phyloP scores from a whole-genome alignment of 345 rosid genomes.

The Cardamine chenopodiifolia region DNA sequence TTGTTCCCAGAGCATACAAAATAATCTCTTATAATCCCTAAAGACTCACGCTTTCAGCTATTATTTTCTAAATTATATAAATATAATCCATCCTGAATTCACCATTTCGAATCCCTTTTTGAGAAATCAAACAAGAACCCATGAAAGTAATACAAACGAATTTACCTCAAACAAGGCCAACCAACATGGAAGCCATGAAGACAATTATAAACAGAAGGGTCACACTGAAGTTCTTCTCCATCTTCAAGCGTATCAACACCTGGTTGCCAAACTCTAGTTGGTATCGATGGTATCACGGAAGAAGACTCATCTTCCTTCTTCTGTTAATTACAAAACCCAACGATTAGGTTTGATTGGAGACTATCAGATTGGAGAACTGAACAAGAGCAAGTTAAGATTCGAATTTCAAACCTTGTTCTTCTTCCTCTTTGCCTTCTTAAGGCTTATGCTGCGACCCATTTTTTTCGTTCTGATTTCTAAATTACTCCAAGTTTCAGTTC shows the following conservation, averaged over 20 bases:
- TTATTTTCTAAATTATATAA: not conserved
- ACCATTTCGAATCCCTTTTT: not conserved
- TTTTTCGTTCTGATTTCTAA: not conserved
- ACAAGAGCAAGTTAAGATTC: not conserved
- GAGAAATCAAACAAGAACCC: not conserved
- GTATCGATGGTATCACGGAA: constrained; percentile 56
- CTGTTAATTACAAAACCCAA: constrained; percentile 18
- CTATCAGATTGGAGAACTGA: not conserved
- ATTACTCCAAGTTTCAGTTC: not conserved
- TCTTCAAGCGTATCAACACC: constrained; percentile 95
- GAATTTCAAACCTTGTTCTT: constrained; percentile 58
- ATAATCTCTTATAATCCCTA: not conserved
- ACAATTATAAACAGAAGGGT: constrained; percentile 83
- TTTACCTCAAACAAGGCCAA: constrained; percentile 94
- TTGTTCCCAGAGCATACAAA: not conserved
- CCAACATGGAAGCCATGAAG: constrained; percentile 91
- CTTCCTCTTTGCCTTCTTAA: constrained; percentile 81
- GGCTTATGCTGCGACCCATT: constrained; percentile 76
- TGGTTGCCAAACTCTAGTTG: constrained; percentile 92
- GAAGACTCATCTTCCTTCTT: constrained; percentile 63
- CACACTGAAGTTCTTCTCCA: constrained; percentile 96
- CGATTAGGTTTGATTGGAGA: not conserved
- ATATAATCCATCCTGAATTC: not conserved
- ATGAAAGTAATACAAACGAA: not conserved
- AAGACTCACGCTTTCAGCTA: not conserved